These are phyloP conservation scores for Globisporangium heterothallicum DNA, from an alignment of 352 stramenopile genomes.

Conservation along the genomic window DNA sequence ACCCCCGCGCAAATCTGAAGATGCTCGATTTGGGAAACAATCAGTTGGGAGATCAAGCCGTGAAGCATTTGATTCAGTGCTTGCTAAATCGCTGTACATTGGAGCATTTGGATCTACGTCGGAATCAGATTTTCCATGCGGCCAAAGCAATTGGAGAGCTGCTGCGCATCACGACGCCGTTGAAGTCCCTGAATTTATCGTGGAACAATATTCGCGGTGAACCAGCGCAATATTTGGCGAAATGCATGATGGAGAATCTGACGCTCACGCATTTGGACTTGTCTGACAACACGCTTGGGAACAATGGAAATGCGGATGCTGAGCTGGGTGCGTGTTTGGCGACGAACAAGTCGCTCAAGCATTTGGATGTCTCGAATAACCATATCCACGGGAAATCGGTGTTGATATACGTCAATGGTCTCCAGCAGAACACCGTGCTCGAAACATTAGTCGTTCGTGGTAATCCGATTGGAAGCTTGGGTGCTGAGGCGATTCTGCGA, in stretches of 20 bases:
- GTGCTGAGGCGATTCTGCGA: constrained; percentile 54
- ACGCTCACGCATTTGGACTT: constrained; percentile 57
- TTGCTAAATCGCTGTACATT: constrained; percentile 67
- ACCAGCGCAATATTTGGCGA: constrained; percentile 50
- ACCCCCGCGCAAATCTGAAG: constrained; percentile 49
- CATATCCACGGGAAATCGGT: constrained; percentile 56
- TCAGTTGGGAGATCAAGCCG: constrained; percentile 56
- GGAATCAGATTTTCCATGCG: constrained; percentile 65
- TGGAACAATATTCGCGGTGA: constrained; percentile 77
- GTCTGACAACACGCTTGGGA: constrained; percentile 69
- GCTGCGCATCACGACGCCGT: constrained; percentile 50
- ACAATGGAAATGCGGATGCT: constrained; percentile 56
- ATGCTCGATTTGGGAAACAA: constrained; percentile 72
- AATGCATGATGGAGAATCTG: constrained; percentile 70
- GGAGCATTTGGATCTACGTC: constrained; percentile 48
- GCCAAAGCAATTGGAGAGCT: constrained; percentile 52
- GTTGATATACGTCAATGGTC: constrained; percentile 52
- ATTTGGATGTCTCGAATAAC: constrained; percentile 65
- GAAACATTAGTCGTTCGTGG: constrained; percentile 50
- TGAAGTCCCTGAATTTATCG: constrained; percentile 55
- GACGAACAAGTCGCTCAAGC: constrained; percentile 55
- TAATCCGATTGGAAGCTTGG: constrained; percentile 62
- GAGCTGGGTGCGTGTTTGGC: constrained; percentile 57
- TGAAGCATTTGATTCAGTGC: constrained; percentile 50
- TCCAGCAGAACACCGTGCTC: constrained; percentile 53